These are phyloP conservation scores for Cornus controversa DNA, from an alignment of 148 eudicot species.

Conservation along the genomic window DNA sequence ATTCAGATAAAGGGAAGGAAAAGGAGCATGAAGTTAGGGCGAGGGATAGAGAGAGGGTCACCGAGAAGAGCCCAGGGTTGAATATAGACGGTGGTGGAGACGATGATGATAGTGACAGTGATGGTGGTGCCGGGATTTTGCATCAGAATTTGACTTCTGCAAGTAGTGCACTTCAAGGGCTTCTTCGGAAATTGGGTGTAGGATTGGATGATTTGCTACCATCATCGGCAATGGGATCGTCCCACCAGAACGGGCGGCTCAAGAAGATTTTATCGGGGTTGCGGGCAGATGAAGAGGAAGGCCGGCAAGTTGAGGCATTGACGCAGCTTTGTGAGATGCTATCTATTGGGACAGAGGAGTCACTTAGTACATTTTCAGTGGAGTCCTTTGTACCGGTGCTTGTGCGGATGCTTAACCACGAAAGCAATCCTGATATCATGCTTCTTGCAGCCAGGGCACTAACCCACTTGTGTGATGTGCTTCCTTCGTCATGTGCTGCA, in stretches of 20 bases:
- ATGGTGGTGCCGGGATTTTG: conserved; percentile 69
- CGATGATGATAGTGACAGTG: conserved; percentile 63
- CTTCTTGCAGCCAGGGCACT: conserved; percentile 89
- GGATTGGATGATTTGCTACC: conserved; percentile 94
- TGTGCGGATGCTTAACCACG: conserved; percentile 88
- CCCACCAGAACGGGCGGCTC: no score
- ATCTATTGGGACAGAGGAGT: conserved; percentile 92
- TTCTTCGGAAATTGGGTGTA: conserved; percentile 86
- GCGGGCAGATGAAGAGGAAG: conserved; percentile 96
- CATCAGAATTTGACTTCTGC: conserved; percentile 92
- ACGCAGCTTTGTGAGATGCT: conserved; percentile 94
- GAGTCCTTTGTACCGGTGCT: conserved; percentile 94
- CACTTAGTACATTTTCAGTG: conserved; percentile 79
- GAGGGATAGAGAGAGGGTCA: conserved; percentile 48
- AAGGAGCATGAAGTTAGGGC: conserved; percentile 64
- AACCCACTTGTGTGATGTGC: conserved; percentile 89
- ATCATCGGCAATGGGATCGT: conserved; percentile 68
- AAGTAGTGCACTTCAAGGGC: conserved; percentile 93
- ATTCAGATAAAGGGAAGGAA: conserved; percentile 78
- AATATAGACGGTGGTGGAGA: conserved; percentile 48
- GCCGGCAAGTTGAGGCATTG: conserved; percentile 87
- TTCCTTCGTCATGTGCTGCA: conserved; percentile 93
- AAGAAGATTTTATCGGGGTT: conserved; percentile 86
- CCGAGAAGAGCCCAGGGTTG: conserved; percentile 48
- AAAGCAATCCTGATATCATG: conserved; percentile 96